phyloP scores from a whole-genome alignment of 352 stramenopile species.

The Thraustotheca clavata region DNA sequence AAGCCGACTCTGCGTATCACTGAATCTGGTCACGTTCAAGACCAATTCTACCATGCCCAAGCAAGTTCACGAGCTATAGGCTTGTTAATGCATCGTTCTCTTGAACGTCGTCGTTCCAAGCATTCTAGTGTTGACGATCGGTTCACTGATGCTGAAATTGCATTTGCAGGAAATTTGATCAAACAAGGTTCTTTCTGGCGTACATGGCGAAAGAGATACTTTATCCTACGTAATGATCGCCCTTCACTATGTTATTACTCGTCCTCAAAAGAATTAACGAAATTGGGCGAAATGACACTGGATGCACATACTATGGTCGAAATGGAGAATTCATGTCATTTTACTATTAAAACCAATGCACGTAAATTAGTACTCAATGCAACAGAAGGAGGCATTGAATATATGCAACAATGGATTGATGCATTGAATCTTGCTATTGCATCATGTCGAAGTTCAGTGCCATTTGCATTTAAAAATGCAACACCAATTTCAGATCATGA shows the following conservation, averaged over 20 bases:
- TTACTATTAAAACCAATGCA: conserved; percentile 53
- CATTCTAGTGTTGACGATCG: conserved; percentile 63
- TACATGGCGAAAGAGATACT: conserved; percentile 72
- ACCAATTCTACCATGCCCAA: conserved; percentile 81
- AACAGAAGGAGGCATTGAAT: conserved; percentile 35
- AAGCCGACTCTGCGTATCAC: conserved; percentile 65
- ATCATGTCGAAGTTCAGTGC: neutral
- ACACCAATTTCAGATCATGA: neutral
- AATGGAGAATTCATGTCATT: conserved; percentile 39
- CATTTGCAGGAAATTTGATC: conserved; percentile 65
- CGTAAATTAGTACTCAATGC: conserved; percentile 68
- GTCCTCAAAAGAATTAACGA: conserved; percentile 61
- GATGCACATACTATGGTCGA: conserved; percentile 53
- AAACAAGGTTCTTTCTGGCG: conserved; percentile 87
- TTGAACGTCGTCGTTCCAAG: conserved; percentile 46
- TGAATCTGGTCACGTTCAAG: conserved; percentile 71
- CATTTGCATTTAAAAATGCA: conserved; percentile 1
- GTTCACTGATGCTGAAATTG: conserved; percentile 79
- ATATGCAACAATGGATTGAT: conserved; percentile 55
- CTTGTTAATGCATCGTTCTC: conserved; percentile 63
- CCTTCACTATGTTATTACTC: conserved; percentile 76
- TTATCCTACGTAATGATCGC: conserved; percentile 67
- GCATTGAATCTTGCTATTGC: conserved; percentile 28
- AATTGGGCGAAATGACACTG: conserved; percentile 68
- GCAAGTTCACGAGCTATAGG: conserved; percentile 72